A percentile compares a stretch with the other conserved stretches of the same genome.
phyloP scores from a whole-genome alignment of 2,329 filamentous ascomycete genomes.

The Chalaropsis thielavioides region DNA sequence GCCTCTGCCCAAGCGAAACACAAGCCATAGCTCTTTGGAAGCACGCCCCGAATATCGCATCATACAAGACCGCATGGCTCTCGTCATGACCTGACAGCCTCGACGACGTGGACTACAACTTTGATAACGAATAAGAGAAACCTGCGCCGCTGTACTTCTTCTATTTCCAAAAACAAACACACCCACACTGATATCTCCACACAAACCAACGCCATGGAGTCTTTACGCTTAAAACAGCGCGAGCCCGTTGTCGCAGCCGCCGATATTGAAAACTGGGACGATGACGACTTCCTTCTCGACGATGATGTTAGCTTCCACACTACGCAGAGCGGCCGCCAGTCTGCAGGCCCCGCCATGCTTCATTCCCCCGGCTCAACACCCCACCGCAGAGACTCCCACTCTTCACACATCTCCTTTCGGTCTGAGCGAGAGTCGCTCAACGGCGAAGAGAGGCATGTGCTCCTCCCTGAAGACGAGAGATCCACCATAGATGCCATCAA shows the following conservation, averaged over 20 bases:
- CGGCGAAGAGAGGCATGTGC: slow-evolving; percentile 75
- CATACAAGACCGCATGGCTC: not conserved
- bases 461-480: slow-evolving; percentile 74
- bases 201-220: slow-evolving; percentile 32
- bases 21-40: not conserved
- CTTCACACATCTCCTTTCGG: slow-evolving; percentile 65
- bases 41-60: not conserved
- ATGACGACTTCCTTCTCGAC: slow-evolving; percentile 60
- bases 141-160: not conserved
- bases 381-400: slow-evolving; percentile 59
- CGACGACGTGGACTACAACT: not conserved
- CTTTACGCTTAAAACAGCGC: slow-evolving; percentile 38
- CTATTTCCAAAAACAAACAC: not conserved
- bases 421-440: slow-evolving; percentile 66
- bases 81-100: not conserved
- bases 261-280: slow-evolving; percentile 62
- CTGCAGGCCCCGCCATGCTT: slow-evolving; percentile 31
- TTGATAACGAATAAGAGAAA: not conserved
- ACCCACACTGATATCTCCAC: not conserved
- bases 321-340: slow-evolving; percentile 28
- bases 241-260: slow-evolving; percentile 41
- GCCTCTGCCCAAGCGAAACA: not conserved
- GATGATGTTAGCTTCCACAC: slow-evolving; percentile 41
- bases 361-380: slow-evolving; percentile 24
- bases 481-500: slow-evolving; percentile 70